These are phyloP conservation scores for Xylariaceae sp. DNA, from an alignment of 2,329 filamentous ascomycete species.

Conservation along the genomic window DNA sequence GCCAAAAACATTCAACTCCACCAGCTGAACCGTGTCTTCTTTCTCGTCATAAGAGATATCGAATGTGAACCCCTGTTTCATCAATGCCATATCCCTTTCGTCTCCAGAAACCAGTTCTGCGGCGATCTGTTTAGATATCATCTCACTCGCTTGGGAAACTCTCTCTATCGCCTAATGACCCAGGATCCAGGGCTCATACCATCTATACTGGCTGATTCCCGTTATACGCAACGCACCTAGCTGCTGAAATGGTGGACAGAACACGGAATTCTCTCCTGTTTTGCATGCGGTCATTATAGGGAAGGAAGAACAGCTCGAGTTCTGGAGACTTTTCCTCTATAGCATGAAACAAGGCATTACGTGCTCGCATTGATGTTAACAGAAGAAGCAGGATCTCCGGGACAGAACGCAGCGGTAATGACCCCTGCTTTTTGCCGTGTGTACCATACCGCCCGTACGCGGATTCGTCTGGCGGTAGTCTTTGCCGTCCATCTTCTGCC, in stretches of 20 bases:
- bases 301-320: constrained; percentile 38
- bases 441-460: too few relatives aligned
- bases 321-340: constrained; percentile 17
- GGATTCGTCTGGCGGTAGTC: too few relatives aligned
- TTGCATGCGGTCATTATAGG: constrained; percentile 40
- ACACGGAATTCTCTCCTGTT: constrained; percentile 40
- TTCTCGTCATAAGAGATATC: constrained; percentile 39
- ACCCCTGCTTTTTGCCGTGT: constrained; percentile 15
- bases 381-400: constrained; percentile 37
- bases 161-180: constrained; percentile 13
- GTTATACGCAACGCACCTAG: constrained; percentile 26
- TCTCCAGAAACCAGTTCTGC: constrained; percentile 21
- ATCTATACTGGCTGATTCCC: constrained; percentile 41
- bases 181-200: constrained; percentile 37
- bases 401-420: constrained; percentile 27
- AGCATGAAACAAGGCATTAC: constrained; percentile 32
- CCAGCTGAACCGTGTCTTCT: constrained; percentile 28
- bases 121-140: constrained; percentile 29
- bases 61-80: constrained; percentile 42
- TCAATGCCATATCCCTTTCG: constrained; percentile 29
- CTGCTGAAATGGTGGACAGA: constrained; percentile 36
- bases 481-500: constrained; percentile 39
- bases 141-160: constrained; percentile 20
- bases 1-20: constrained; percentile 47
- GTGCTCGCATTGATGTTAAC: constrained; percentile 37